Base-by-base conservation (phyloP, 2,329 filamentous ascomycete species). In the Macroventuria anomochaeta region DNA sequence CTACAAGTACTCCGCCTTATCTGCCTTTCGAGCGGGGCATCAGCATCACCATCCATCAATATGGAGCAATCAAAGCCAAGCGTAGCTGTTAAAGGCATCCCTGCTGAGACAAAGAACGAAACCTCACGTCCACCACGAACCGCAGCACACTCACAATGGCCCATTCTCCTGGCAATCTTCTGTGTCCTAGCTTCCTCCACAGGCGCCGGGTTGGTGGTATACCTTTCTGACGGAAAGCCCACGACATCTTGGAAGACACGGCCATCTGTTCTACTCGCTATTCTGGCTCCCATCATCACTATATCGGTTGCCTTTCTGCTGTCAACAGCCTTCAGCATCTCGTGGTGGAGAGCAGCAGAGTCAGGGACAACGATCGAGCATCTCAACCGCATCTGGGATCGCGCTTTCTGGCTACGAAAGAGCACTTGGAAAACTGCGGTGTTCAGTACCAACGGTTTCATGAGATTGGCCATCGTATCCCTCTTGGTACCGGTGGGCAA, bases 311-410 rank as follows among this genome's bases (percentile, higher is more conserved):
- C 38, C 1, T 43, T 37, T 5, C n/a, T 43, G 5, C n/a, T 50
- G 7, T 37, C 38, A 5, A 43, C 39, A 23, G 47, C 47, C 13
- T 42, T 50, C 33, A 43, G 31, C 12, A 36, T 50, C 15, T 21
- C 38, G 3, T 50, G 39, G 39, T 50, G 47, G 31, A 43, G 47
- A 28, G 47, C 47, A 15, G 38, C 31, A n/a, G 38, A 43, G 15
- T 41, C 47, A n/a, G 38, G 47, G 5, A 50, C 38, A 13, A 50
- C 38, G 2, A 38, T 37, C 12, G 47, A 50, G 21, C 38, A 50
- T 18, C 39, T 50, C 1, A 43, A 50, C 28, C 47, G 38, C 17
- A 43, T 50, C n/a, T 50, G 47, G 47, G 47, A 50, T 15, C 38
- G 46, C 8, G 31, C 21, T 8, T 31, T 48, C 18, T 50, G 38